A percentile compares a stretch with the other conserved stretches of the same genome.
Evolutionary conservation across 805 yeast species (phyloP).

Genomic region (Grigorovia transvaalensis): DNA sequence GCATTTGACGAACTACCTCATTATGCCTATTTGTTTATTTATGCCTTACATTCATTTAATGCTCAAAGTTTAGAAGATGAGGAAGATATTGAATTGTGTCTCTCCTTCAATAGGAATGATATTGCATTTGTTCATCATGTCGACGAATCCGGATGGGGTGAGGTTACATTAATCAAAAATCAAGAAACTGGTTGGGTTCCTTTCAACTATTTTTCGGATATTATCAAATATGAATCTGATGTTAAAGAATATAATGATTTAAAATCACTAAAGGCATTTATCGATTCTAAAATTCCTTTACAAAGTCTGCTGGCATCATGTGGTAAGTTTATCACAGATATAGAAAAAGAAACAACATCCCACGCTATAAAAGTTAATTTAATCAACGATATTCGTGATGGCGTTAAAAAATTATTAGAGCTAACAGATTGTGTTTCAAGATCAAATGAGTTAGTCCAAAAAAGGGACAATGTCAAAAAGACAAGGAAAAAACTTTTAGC

Average conservation of each 20-base stretch:
- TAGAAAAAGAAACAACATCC: slow-evolving; percentile 37
- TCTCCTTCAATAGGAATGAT: slow-evolving; percentile 60
- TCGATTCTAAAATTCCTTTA: slow-evolving; percentile 40
- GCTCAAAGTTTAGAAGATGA: slow-evolving; percentile 48
- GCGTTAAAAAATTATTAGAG: slow-evolving; percentile 53
- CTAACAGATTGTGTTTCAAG: slow-evolving; percentile 67
- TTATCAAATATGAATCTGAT: slow-evolving; percentile 19
- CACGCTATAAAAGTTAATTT: slow-evolving; percentile 38
- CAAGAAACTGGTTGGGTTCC: slow-evolving; percentile 78
- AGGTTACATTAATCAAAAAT: slow-evolving; percentile 57
- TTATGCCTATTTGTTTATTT: slow-evolving; percentile 36
- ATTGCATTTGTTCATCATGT: slow-evolving; percentile 68
- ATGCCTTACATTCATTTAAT: slow-evolving; percentile 51
- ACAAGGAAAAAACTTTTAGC: slow-evolving; percentile 60
- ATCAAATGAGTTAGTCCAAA: slow-evolving; percentile 57
- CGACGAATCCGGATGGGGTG: slow-evolving; percentile 84
- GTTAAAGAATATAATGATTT: not conserved
- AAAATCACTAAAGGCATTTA: slow-evolving; percentile 4
- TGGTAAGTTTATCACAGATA: slow-evolving; percentile 56
- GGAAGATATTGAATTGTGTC: slow-evolving; percentile 61
- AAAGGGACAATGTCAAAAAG: slow-evolving; percentile 48
- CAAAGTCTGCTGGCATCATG: slow-evolving; percentile 47
- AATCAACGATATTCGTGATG: slow-evolving; percentile 61
- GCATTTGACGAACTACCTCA: slow-evolving; percentile 1
- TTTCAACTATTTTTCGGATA: slow-evolving; percentile 58